Base-by-base conservation (phyloP, 1,284 basidiomycete species). In the Pisolithus thermaeus region DNA sequence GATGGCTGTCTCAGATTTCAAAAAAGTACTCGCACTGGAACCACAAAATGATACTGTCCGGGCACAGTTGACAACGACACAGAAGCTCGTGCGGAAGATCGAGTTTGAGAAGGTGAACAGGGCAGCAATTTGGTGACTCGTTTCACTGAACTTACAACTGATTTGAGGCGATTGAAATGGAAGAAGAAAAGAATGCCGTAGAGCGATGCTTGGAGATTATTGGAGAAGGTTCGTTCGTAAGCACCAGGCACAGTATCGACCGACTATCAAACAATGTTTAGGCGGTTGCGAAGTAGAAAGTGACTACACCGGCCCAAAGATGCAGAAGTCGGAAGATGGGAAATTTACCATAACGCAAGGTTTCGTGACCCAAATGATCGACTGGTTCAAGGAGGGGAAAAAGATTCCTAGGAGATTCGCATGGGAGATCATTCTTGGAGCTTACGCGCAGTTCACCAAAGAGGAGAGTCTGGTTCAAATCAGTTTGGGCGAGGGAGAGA, bases 371-470 rank as follows among this genome's bases (percentile, higher is more conserved):
- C 78, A 74, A 32, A 95, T 98, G 93, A 83, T 98, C 45, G 75
- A 87, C 59, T 90, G 84, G 81, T 98, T 97, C 74, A 97, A 96
- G 73, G 80, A 85, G 42, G 92, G 92, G 23, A 95, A 95, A 68
- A 79, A 86, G 25, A 72, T 98, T 49, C 86, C 93, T 4, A 84
- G 85, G 69, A 77, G 92, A 68, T 88, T 93, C 56, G 92, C 89
- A 25, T 98, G 94, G 94, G 92, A 98, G 72, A 97, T 99, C 61
- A 79, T 95, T 27, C 76, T 99, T 11, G 94, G 92, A 27, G 93
- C 91, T 53, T 81, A 91, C 63, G 79, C 82, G 18, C 73, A 81
- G 7, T 84, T 99, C 59, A 73, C 76, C 28, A 78, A 85, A 59
- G 93, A 97, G 66, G 82, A 87, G 53, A 90, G 84, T 57, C 61